Conservation (phyloP, 2,329 filamentous ascomycete species). For the Gaeumannomyces sp. region DNA sequence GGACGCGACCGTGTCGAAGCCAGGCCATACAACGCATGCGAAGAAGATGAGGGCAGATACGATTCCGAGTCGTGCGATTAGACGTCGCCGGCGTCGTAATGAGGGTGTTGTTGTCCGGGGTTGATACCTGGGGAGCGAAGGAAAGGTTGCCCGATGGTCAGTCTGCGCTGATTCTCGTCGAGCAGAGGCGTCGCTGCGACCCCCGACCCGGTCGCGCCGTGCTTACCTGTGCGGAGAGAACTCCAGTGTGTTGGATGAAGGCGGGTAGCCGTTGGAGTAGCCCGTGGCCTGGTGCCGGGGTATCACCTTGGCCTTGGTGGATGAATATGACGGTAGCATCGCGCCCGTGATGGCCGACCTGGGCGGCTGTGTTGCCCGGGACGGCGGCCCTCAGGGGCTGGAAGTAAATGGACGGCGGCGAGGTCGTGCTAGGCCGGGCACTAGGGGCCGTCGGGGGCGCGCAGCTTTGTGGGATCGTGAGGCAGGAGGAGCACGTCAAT, state of each 20-base stretch:
- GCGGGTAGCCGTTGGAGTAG: slow-evolving; percentile 79
- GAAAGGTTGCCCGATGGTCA: background rate
- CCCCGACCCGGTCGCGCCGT: slow-evolving; percentile 15
- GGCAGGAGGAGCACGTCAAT: slow-evolving; percentile 14
- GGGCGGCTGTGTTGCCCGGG: background rate
- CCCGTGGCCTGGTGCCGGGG: slow-evolving; percentile 71
- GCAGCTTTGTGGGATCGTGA: background rate
- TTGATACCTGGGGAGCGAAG: slow-evolving; percentile 61
- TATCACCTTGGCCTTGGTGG: slow-evolving; percentile 63
- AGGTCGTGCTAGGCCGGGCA: background rate
- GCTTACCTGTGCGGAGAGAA: slow-evolving; percentile 82
- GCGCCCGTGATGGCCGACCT: slow-evolving; percentile 6
- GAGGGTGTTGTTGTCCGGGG: slow-evolving; percentile 69
- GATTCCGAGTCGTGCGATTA: slow-evolving; percentile 62
- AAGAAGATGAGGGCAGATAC: slow-evolving; percentile 56
- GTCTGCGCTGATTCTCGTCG: background rate
- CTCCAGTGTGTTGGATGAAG: slow-evolving; percentile 66
- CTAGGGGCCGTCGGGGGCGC: background rate
- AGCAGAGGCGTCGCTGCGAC: slow-evolving; percentile 9
- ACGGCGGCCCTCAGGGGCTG: background rate
- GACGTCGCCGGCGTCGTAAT: slow-evolving; percentile 64
- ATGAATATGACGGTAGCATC: slow-evolving; percentile 57
- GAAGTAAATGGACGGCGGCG: background rate
- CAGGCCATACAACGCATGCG: slow-evolving; percentile 69
- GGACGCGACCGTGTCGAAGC: slow-evolving; percentile 50